Evolutionary conservation across 768 basidiomycete genomes (phyloP), one percentile per base, ranked within the genome.

Genomic region (Boletus pseudopeckii): DNA sequence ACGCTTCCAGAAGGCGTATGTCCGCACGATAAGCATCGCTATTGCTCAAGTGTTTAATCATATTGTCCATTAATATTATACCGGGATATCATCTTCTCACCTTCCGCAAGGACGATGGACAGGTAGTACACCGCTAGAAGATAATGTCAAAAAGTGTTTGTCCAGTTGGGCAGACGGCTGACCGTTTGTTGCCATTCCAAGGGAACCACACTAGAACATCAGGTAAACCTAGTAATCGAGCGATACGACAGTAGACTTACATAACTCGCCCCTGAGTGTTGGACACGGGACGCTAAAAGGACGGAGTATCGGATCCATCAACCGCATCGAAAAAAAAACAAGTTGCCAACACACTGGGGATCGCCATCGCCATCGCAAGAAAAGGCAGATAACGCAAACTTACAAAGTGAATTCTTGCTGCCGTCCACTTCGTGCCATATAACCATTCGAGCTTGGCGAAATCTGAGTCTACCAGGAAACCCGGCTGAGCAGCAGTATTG

Each of bases 301-400:
- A 43, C 7, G 9, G 0, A 11, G 15, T 5, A 30, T 57, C 9
- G 2, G 14, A 41, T 43, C 33, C 8, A 4, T 34, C 7, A 36
- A 2, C 6, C n/a, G 17, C 13, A 6, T 33, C 10, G 6, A 24
- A 37, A 20, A 38, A 32, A 32, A 32, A 30, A 6, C 26, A 2
- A 15, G 18, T 15, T 7, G 15, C 20, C 14, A 4, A 39, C 56
- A 10, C 30, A 62, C 61, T 50, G 7, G 53, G 36, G 42, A 62
- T 49, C 11, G 53, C 56, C 54, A 66, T 41, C 7, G 44, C 43
- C 7, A 64, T 43, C 11, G 49, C 55, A 26, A 55, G 33, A 7
- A 66, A 58, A 8, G 65, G 64, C 4, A 65, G 40, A 55, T 65
- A 66, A 18, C 64, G 65, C 32, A 40, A 58, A n/a, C 44, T 20